Evolutionary conservation across 148 eudicot genomes (phyloP), one percentile per base, ranked within the genome.

Genomic region (Chenopodium suecicum): DNA sequence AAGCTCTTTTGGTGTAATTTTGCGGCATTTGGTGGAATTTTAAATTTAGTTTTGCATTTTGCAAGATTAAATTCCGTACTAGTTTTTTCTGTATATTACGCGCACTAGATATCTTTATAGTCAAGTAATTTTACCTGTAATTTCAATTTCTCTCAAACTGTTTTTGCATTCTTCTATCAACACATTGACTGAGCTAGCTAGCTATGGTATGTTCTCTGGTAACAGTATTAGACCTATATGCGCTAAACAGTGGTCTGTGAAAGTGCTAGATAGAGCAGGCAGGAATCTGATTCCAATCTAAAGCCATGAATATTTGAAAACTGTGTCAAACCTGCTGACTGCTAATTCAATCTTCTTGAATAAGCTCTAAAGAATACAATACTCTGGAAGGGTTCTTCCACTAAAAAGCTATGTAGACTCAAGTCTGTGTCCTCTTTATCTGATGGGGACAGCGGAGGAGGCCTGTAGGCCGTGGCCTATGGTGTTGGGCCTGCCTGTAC

Each of bases 231-330:
- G 4, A 1, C 9, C 10, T 19, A 11, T 29, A 70, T 70, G n/a
- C 25, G 7, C 25, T 34, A 8, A 37, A 19, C 29, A 44, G 29
- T n/a, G 75, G 17, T 25, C 17, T 14, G 22, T 56, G 8, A 63
- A 47, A 48, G 16, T 65, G 37, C 71, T 67, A 22, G 22, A 70
- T 27, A 22, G 17, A 58, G 80, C 70, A 74, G 72, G 73, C 48
- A 84, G 81, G 86, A 84, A 80, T 80, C 83, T 84, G 86, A 84
- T 84, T 75, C 82, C 74, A 63, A 23, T 73, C 62, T 70, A 47
- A 75, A 34, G 25, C 34, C 76, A 56, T 60, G 74, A 76, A 64
- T 50, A 62, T 23, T 5, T 41, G 44, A 41, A 41, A 41, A 41
- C 44, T 41, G 44, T 41, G 44, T 41, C 44, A 41, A 6, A 6